Evolutionary conservation across 2,329 filamentous ascomycete genomes (phyloP).

Genomic region (Atkinsonella texensis): DNA sequence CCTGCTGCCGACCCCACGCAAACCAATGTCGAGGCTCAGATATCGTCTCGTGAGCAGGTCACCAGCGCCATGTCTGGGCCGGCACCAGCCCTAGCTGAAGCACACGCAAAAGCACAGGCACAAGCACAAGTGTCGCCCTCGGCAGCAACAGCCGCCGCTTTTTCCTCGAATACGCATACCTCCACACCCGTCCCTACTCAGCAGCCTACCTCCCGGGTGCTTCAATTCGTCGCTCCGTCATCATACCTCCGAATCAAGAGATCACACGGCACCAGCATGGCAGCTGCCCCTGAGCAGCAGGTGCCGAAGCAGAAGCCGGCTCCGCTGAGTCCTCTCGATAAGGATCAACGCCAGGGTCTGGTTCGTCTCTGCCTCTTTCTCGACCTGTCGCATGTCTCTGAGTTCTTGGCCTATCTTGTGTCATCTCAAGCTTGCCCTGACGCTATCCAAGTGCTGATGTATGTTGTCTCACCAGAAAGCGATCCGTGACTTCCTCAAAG

Average conservation of each 20-base stretch:
- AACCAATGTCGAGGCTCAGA: slow-evolving; percentile 8
- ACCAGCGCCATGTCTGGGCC: slow-evolving; percentile 5
- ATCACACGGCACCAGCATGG: slow-evolving; percentile 23
- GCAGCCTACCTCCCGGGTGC: slow-evolving; percentile 22
- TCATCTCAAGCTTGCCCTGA: not conserved
- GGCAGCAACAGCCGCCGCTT: not conserved
- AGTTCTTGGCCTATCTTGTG: not conserved
- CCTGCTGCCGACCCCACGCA: slow-evolving; percentile 9
- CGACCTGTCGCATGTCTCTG: not conserved
- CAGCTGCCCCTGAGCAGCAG: slow-evolving; percentile 11
- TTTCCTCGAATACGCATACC: not conserved
- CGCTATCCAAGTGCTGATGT: slow-evolving; percentile 7
- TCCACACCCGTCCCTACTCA: slow-evolving; percentile 2
- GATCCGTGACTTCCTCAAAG: slow-evolving; percentile 90
- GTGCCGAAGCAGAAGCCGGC: slow-evolving; percentile 10
- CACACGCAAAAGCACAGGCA: not conserved
- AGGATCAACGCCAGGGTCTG: slow-evolving; percentile 67
- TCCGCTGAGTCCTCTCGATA: slow-evolving; percentile 50
- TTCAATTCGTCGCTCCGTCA: slow-evolving; percentile 47
- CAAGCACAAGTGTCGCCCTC: not conserved
- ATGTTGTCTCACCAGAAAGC: slow-evolving; percentile 48
- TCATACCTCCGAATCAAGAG: slow-evolving; percentile 39
- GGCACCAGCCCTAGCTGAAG: not conserved
- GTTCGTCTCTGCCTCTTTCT: slow-evolving; percentile 26
- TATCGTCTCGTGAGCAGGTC: slow-evolving; percentile 10